Conservation (phyloP, 352 stramenopile species). For the Globisporangium alternatum region DNA sequence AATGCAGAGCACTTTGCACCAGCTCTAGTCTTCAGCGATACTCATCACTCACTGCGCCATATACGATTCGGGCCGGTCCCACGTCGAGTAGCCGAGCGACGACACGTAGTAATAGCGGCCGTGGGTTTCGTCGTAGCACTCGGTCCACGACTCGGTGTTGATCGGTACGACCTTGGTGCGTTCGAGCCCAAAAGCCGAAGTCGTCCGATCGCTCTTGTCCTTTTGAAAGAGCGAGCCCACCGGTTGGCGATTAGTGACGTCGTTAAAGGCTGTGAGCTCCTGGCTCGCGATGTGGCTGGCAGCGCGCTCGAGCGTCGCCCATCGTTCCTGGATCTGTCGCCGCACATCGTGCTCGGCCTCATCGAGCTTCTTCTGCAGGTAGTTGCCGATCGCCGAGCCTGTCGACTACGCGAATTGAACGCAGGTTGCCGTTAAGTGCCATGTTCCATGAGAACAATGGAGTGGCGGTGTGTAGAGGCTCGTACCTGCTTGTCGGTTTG, state of each 20-base stretch:
- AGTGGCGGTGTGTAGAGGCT: background rate
- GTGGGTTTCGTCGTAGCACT: slow-evolving; percentile 27
- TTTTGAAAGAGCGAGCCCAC: slow-evolving; percentile 13
- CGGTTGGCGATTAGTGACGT: background rate
- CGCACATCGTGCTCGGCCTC: slow-evolving; percentile 31
- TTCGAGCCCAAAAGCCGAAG: slow-evolving; percentile 1
- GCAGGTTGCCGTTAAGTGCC: background rate
- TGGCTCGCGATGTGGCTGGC: slow-evolving; percentile 13
- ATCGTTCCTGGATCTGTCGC: slow-evolving; percentile 31
- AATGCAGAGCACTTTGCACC: background rate
- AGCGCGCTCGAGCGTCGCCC: slow-evolving; percentile 28
- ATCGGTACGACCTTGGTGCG: slow-evolving; percentile 25
- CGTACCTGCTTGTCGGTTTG: slow-evolving; percentile 38
- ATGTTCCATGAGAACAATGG: too few relatives aligned
- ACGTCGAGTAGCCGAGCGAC: slow-evolving; percentile 25
- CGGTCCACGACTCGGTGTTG: slow-evolving; percentile 23
- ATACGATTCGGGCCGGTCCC: slow-evolving; percentile 20
- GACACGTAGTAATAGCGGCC: slow-evolving; percentile 31
- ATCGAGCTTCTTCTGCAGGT: slow-evolving; percentile 49
- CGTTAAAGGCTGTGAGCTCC: slow-evolving; percentile 1
- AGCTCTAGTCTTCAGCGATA: background rate
- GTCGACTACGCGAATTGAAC: slow-evolving; percentile 6
- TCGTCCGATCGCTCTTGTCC: background rate
- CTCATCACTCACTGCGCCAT: background rate
- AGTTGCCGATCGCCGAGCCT: slow-evolving; percentile 16